Percentiles rank a stretch among this genome's conserved stretches.
These are phyloP conservation scores for Talaromyces funiculosus DNA, from an alignment of 2,329 filamentous ascomycete species.

Conservation along the genomic window DNA sequence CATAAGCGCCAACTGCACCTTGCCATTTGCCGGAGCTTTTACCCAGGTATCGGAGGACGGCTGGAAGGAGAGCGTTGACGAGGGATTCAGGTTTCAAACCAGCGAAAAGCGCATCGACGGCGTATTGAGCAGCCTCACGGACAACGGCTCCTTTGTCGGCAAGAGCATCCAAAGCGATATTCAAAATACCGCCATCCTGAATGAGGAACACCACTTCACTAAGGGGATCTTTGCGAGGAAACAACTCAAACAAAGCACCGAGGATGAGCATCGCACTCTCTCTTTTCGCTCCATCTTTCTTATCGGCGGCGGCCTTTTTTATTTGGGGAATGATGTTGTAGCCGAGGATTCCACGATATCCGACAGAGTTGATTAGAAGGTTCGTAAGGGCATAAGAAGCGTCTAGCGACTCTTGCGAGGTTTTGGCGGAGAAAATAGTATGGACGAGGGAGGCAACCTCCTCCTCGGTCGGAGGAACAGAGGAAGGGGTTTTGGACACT, in stretches of 20 bases:
- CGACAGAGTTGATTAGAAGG: conserved; percentile 59
- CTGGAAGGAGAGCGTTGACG: conserved; percentile 74
- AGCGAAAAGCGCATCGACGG: conserved; percentile 79
- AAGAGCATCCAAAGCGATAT: conserved; percentile 72
- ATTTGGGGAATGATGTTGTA: conserved; percentile 60
- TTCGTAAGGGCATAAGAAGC: conserved; percentile 61
- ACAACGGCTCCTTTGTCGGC: conserved; percentile 87
- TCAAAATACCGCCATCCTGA: conserved; percentile 70
- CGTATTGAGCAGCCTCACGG: conserved; percentile 88
- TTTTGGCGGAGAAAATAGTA: conserved; percentile 63
- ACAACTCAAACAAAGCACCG: conserved; percentile 86
- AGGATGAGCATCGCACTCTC: conserved; percentile 94
- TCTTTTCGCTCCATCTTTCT: conserved; percentile 80
- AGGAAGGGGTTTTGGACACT: conserved; percentile 43
- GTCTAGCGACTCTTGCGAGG: conserved; percentile 64
- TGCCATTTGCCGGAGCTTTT: conserved; percentile 95
- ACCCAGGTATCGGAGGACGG: conserved; percentile 66
- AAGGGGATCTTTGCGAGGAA: conserved; percentile 69
- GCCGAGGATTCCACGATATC: conserved; percentile 55
- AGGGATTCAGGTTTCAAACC: conserved; percentile 76
- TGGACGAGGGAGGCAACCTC: conserved; percentile 61
- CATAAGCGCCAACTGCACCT: conserved; percentile 80
- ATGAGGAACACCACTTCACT: conserved; percentile 77
- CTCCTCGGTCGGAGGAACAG: conserved; percentile 55
- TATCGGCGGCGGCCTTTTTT: conserved; percentile 78